These are phyloP conservation scores for Colletotrichum sublineola DNA, from an alignment of 2,329 filamentous ascomycete genomes.

Conservation along the genomic window DNA sequence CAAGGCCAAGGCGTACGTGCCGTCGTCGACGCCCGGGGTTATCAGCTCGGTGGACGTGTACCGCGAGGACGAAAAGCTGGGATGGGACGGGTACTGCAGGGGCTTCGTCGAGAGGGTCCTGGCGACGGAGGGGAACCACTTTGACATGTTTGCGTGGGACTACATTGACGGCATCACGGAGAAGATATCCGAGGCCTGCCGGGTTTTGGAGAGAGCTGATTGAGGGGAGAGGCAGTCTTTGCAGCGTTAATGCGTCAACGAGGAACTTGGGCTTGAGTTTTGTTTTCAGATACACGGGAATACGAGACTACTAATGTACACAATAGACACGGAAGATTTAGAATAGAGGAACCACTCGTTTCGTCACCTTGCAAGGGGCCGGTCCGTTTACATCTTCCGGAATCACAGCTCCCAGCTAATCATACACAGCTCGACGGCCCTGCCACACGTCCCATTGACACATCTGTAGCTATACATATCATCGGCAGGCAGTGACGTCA, in stretches of 20 bases:
- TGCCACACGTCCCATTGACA: not conserved
- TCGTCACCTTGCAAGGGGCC: not conserved
- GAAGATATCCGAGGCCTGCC: constrained; percentile 48
- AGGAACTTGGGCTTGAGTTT: not conserved
- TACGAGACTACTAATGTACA: not conserved
- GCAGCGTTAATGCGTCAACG: not conserved
- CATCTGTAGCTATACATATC: not conserved
- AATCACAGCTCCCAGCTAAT: not conserved
- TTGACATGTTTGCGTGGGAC: constrained; percentile 57
- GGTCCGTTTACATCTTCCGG: not conserved
- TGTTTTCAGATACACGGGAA: not conserved
- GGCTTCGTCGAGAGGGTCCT: constrained; percentile 60
- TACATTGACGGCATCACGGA: constrained; percentile 47
- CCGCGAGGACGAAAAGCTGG: constrained; percentile 58
- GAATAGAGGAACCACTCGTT: not conserved
- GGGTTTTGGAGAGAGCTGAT: constrained; percentile 4
- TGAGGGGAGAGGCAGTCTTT: not conserved
- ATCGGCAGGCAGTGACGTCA: no score
- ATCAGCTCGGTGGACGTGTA: constrained; percentile 58
- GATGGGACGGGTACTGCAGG: constrained; percentile 63
- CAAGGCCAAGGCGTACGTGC: constrained; percentile 58
- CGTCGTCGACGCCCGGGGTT: constrained; percentile 47
- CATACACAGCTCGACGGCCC: not conserved
- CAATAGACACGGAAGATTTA: not conserved
- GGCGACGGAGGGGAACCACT: constrained; percentile 67